These are phyloP conservation scores for Apiotrichum gamsii DNA, from an alignment of 1,284 basidiomycete genomes.

Conservation along the genomic window DNA sequence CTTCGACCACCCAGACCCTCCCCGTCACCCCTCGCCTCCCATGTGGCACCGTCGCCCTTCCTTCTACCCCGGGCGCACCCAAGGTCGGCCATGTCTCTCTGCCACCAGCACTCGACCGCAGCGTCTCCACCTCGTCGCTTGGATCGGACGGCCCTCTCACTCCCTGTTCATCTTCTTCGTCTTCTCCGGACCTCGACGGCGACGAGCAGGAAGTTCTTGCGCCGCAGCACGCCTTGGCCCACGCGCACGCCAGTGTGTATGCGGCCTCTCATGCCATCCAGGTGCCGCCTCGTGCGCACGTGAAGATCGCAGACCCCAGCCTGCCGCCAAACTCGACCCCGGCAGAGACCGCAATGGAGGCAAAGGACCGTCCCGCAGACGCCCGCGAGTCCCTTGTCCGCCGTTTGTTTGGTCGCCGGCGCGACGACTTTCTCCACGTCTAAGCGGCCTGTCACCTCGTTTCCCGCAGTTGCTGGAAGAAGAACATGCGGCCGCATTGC, in stretches of 20 bases:
- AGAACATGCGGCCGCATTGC: too few relatives aligned
- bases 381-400: conserved; percentile 12
- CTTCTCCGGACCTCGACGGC: not conserved
- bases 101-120: conserved; percentile 45
- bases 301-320: conserved; percentile 1
- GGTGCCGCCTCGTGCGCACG: too few relatives aligned
- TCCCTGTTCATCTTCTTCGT: conserved; percentile 11
- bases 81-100: conserved; percentile 8
- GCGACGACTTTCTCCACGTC: conserved; percentile 20
- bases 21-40: conserved; percentile 29
- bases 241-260: not conserved
- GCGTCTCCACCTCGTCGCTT: conserved; percentile 44
- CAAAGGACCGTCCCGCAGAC: conserved; percentile 1
- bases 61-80: not conserved
- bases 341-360: not conserved
- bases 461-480: too few relatives aligned
- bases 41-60: conserved; percentile 8
- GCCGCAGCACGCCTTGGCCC: conserved; percentile 1
- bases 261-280: not conserved
- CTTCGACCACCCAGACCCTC: conserved; percentile 28
- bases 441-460: too few relatives aligned
- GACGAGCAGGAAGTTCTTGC: too few relatives aligned
- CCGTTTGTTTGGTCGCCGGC: conserved; percentile 12
- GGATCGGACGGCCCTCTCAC: conserved; percentile 41
- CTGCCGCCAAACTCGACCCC: too few relatives aligned